A percentile compares a stretch with the other conserved stretches of the same genome.
Conservation (phyloP, 306 rosid species). For the Prunus campanulata region DNA sequence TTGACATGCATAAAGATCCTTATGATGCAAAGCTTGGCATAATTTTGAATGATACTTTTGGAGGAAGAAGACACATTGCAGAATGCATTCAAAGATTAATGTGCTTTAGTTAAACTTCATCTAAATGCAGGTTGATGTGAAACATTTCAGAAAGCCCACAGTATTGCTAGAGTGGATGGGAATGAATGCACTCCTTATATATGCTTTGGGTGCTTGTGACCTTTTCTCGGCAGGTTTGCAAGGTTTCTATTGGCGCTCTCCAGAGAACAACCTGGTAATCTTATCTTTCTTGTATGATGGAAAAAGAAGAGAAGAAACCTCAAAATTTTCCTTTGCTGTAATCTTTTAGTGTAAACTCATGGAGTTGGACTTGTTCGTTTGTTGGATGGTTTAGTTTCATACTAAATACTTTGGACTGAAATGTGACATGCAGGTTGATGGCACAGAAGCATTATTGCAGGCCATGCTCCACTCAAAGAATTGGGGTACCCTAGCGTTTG, state of each 20-base stretch:
- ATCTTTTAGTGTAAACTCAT: background rate
- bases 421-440: constrained; percentile 54
- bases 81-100: background rate
- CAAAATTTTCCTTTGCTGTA: background rate
- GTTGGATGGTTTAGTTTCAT: constrained; percentile 10
- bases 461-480: constrained; percentile 52
- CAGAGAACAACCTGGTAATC: constrained; percentile 68
- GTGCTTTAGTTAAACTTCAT: background rate
- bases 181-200: constrained; percentile 70
- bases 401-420: constrained; percentile 13
- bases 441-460: constrained; percentile 55
- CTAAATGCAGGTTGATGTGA: constrained; percentile 56
- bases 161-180: constrained; percentile 73
- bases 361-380: background rate
- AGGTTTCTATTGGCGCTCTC: constrained; percentile 74
- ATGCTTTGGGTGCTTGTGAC: constrained; percentile 71
- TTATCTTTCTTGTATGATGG: constrained; percentile 3
- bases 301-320: background rate
- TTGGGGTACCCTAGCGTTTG: constrained; percentile 69
- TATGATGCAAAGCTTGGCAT: no score
- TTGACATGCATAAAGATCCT: no score
- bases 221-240: constrained; percentile 63
- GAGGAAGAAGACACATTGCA: background rate
- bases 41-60: no score
- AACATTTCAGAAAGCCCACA: constrained; percentile 49